Base-by-base conservation (phyloP, 768 basidiomycete genomes). In the Boletus subcaerulescens region DNA sequence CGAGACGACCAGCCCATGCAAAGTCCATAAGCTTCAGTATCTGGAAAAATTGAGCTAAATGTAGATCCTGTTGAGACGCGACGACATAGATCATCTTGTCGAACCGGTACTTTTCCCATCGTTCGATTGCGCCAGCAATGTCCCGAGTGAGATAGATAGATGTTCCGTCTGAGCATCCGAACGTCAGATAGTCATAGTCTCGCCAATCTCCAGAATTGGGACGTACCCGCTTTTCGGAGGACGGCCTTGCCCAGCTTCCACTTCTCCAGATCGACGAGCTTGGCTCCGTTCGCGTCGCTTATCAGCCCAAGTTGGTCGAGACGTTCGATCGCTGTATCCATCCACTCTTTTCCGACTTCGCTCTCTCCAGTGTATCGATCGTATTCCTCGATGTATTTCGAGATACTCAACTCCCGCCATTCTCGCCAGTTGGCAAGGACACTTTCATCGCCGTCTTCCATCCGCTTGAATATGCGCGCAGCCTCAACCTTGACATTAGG, bases 81-180 rank as follows among this genome's bases (percentile, higher is more conserved):
- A 95, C 85, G 66, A 97, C 93, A 71, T 95, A 96, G 70, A 98
- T 87, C 89, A 96, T 93, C 72, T 85, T 86, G 77, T 91, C 86
- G 57, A 88, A 94, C 56, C 90, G 83, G 80, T 94, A 93, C 67
- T 91, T 86, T 63, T 93, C 87, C 75, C 87, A 92, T 52, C 95
- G 89, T 73, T 98, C 91, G 60, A 89, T 86, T 1, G 95, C 94
- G 20, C 88, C 38, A 39, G 38, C 38, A 39, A 15, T 36, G 15
- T 36, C 35, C 1, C 35, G 35, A 36, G 35, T 36, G 35, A 36
- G 35, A 17, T 36, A 36, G 35, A 39, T 39, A 8, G 52, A 91
- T 10, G 93, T 94, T 17, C 94, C 94, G 58, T 97, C 94, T 95
- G 62, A 3, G 15, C 11, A 39, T 32, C 0, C 4, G 7, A n/a